Percentiles rank a stretch among this genome's conserved stretches.
Conservation (phyloP, 805 yeast species). For the Pichia phayaonensis region DNA sequence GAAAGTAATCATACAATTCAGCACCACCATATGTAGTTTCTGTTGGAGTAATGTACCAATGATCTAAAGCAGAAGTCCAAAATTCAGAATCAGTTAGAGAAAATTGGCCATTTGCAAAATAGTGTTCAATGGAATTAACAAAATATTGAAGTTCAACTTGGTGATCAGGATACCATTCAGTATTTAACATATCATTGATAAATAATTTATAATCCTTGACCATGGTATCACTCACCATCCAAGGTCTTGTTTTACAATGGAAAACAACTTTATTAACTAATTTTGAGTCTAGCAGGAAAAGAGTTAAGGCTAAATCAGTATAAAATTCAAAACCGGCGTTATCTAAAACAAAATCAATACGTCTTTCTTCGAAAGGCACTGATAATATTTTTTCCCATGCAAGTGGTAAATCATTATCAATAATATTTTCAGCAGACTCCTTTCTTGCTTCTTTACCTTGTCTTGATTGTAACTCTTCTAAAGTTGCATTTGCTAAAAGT, state of each 20-base stretch:
- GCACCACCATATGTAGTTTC: conserved; percentile 53
- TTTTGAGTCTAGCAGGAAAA: conserved; percentile 65
- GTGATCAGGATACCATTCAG: conserved; percentile 41
- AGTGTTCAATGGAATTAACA: conserved; percentile 37
- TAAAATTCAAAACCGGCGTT: conserved; percentile 94
- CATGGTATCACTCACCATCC: conserved; percentile 97
- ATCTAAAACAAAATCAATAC: conserved; percentile 81
- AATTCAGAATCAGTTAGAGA: conserved; percentile 55
- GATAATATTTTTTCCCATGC: conserved; percentile 51
- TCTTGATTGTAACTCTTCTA: conserved; percentile 82
- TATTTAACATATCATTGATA: conserved; percentile 47
- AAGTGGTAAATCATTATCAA: conserved; percentile 62
- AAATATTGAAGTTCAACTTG: conserved; percentile 41
- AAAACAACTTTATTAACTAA: conserved; percentile 57
- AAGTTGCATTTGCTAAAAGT: conserved; percentile 74
- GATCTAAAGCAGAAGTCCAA: conserved; percentile 81
- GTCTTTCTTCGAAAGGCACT: conserved; percentile 27
- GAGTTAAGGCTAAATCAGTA: conserved; percentile 65
- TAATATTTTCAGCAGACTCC: conserved; percentile 69
- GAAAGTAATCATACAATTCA: conserved; percentile 52
- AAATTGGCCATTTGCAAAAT: conserved; percentile 40
- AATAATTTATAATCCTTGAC: conserved; percentile 65
- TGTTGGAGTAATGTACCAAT: conserved; percentile 54
- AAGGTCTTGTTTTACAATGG: conserved; percentile 87
- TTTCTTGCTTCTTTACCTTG: conserved; percentile 88